Evolutionary conservation across 768 basidiomycete genomes (phyloP), one percentile per base, ranked within the genome.

Genomic region (Lactifluus echinatus): DNA sequence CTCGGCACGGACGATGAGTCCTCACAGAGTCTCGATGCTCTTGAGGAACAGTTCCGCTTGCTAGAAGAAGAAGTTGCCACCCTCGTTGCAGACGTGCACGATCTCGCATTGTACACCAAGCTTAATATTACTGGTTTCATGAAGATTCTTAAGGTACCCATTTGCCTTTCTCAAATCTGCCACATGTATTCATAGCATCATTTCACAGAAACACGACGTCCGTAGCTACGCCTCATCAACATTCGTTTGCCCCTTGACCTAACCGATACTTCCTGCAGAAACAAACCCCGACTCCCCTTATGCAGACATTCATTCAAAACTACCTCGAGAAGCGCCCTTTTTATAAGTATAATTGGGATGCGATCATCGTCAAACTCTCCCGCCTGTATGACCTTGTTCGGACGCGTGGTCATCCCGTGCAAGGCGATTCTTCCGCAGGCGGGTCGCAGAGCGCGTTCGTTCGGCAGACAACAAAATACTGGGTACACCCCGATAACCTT

Each of bases 391-490:
- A 98, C 70, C 85, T 97, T 34, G 93, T 98, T 17, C 84, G 94
- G 48, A 98, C 94, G 0, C 77, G 96, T 52, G 96, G 96, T 0
- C 90, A 97, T 67, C 96, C 96, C 10, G 86, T 92, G 2, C 81
- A 87, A 56, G 96, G 96, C 23, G 96, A 99, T 67, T 82, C 93
- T 1, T 86, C 85, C 64, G 96, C 96, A 1, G 96, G 96, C 28
- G 94, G 95, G 1, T 88, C 73, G 63, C 96, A 99, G 74, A 96
- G 89, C 63, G 96, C 95, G 2, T 99, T 99, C 66, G 90, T 97
- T n/a, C 74, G 96, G 39, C 93, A 96, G 71, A 99, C 96, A 33
- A 98, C 96, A 11, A 99, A 99, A 69, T 99, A 99, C 67, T 99
- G 96, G 96, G 95, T 95, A 2, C 95, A 98, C 69, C 88, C 87